Evolutionary conservation across 306 rosid genomes (phyloP), one percentile per base, ranked within the genome.

Genomic region (Cicer pinnatifidum): DNA sequence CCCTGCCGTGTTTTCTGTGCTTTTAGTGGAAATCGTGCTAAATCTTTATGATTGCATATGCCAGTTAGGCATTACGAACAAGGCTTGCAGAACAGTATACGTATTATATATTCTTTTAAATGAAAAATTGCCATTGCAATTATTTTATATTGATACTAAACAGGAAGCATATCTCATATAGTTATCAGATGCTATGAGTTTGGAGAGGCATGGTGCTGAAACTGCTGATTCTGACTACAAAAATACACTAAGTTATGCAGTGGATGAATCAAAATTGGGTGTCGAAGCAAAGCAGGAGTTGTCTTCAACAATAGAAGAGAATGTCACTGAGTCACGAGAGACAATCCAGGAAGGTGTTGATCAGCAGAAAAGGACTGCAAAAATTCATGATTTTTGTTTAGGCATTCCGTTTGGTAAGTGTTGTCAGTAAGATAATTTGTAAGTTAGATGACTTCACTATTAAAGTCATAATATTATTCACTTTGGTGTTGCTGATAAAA

Each of bases 351-450:
- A 74, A 78, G 76, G 11, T 71, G 83, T 50, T 20, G 40, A 28
- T 75, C 84, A 84, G 59, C 88, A 51, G 39, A 82, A 83, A 81
- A 71, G 76, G 43, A 71, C 87, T 12, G 96, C 97, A 2, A 91
- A 88, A 84, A 84, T 93, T 72, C 98, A 93, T 83, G 98, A 93
- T 80, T 93, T 93, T 78, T 93, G 98, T 84, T 93, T 93, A 11
- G 98, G 97, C 68, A 91, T 93, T 81, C 98, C 98, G 46, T 93
- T 88, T 71, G 98, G 98, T 88, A 65, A 83, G 89, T 82, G 69
- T 76, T 69, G 54, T 70, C 44, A 20, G 59, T 43, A 63, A 56
- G 75, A 68, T 62, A 50, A 50, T 78, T 80, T 62, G 76, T 69
- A 61, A 43, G 13, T 54, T 20, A 48, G 45, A 73, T 17, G 47